phyloP scores from a whole-genome alignment of 805 yeast species.

The Clavispora santaluciae region DNA sequence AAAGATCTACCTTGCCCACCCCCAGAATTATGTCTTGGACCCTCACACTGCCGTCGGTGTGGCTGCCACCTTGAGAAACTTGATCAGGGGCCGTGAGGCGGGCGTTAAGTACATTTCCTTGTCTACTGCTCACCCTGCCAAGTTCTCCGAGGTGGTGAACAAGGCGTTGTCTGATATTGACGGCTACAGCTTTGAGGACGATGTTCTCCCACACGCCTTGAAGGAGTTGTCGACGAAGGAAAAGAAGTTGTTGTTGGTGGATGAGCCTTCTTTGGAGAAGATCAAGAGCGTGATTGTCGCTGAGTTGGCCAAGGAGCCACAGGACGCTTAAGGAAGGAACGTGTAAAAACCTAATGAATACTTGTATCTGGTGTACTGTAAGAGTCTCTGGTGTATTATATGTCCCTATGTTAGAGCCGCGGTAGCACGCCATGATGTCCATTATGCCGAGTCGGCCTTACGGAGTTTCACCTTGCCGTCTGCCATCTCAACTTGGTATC shows the following conservation, averaged over 20 bases:
- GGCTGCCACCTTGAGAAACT: conserved; percentile 63
- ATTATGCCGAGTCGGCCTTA: conserved; percentile 11
- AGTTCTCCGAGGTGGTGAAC: conserved; percentile 94
- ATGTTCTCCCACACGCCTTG: conserved; percentile 87
- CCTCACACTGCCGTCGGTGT: conserved; percentile 98
- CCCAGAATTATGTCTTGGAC: conserved; percentile 76
- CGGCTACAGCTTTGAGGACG: conserved; percentile 79
- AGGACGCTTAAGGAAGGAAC: conserved; percentile 2
- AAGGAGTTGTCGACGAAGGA: conserved; percentile 64
- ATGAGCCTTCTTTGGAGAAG: conserved; percentile 65
- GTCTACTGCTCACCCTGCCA: conserved; percentile 98
- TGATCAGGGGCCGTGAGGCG: conserved; percentile 44
- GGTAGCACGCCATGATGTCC: too few relatives aligned
- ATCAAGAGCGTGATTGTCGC: conserved; percentile 74
- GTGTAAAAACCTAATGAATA: neutral
- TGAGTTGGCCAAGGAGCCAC: conserved; percentile 42
- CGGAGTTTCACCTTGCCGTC: conserved; percentile 67
- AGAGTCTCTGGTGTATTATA: too few relatives aligned
- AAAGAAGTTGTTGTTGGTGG: conserved; percentile 69
- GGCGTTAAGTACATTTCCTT: conserved; percentile 61
- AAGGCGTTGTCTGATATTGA: conserved; percentile 60
- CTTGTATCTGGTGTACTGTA: neutral
- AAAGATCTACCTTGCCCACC: conserved; percentile 53
- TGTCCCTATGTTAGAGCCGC: too few relatives aligned
- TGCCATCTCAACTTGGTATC: conserved; percentile 67